phyloP scores from a whole-genome alignment of 306 rosid species.

The Cicer judaicum region DNA sequence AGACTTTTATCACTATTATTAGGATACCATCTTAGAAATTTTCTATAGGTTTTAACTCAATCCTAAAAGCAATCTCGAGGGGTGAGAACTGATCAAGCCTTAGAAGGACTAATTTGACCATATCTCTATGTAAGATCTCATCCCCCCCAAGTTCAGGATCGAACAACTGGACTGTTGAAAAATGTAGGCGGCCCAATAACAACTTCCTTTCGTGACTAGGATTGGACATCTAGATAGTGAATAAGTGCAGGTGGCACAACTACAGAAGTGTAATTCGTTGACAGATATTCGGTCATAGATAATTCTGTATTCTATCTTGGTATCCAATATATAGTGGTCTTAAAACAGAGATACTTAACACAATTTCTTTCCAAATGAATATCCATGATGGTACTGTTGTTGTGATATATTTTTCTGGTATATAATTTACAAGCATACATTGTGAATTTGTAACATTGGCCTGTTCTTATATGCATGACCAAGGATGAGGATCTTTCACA shows the following conservation, averaged over 20 bases:
- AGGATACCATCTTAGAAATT: too few species aligned
- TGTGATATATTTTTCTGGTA: background rate
- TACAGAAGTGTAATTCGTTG: background rate
- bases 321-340: background rate
- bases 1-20: too few species aligned
- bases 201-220: too few species aligned
- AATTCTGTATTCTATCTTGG: conserved; percentile 2
- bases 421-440: conserved; percentile 3
- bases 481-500: conserved; percentile 46
- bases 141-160: background rate
- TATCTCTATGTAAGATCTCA: background rate
- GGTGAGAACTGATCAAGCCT: too few species aligned
- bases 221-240: too few species aligned
- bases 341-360: background rate
- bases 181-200: background rate
- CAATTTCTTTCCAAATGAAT: background rate
- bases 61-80: too few species aligned
- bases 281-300: background rate
- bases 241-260: background rate
- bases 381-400: background rate
- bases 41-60: too few species aligned
- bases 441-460: conserved; percentile 8
- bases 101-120: background rate
- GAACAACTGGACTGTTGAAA: background rate
- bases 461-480: conserved; percentile 47